phyloP scores from a whole-genome alignment of 1,284 basidiomycete genomes.

The Malassezia dermatis region DNA sequence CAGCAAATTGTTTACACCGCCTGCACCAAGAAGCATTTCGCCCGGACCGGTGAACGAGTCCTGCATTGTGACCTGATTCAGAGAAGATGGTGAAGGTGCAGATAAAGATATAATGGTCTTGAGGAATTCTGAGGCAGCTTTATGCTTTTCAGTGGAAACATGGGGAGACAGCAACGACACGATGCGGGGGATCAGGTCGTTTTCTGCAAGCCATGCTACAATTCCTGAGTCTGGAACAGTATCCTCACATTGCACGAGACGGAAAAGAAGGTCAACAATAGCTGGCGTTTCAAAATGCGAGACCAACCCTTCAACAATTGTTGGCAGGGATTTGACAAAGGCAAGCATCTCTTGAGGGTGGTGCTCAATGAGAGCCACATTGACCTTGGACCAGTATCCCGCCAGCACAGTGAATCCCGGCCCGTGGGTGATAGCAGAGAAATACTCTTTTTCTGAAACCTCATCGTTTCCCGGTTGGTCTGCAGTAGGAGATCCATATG shows the following conservation, averaged over 20 bases:
- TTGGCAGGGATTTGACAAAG: constrained; percentile 75
- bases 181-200: constrained; percentile 71
- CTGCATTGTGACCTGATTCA: constrained; percentile 46
- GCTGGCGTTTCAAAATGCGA: constrained; percentile 78
- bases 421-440: constrained; percentile 43
- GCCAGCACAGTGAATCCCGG: constrained; percentile 51
- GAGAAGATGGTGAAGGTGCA: constrained; percentile 66
- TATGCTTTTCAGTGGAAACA: constrained; percentile 68
- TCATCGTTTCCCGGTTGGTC: neutral
- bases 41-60: constrained; percentile 26
- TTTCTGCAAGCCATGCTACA: constrained; percentile 71
- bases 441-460: neutral
- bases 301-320: constrained; percentile 71
- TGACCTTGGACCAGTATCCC: constrained; percentile 65
- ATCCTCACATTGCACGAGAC: constrained; percentile 86
- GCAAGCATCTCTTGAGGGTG: constrained; percentile 86
- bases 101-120: constrained; percentile 92
- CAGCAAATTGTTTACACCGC: constrained; percentile 59
- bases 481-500: neutral
- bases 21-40: constrained; percentile 17
- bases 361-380: constrained; percentile 71
- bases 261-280: constrained; percentile 80
- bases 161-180: constrained; percentile 72
- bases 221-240: constrained; percentile 68
- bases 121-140: constrained; percentile 78